Evolutionary conservation across 305 asterid genomes (phyloP).

Genomic region (Fraxinus albicans): DNA sequence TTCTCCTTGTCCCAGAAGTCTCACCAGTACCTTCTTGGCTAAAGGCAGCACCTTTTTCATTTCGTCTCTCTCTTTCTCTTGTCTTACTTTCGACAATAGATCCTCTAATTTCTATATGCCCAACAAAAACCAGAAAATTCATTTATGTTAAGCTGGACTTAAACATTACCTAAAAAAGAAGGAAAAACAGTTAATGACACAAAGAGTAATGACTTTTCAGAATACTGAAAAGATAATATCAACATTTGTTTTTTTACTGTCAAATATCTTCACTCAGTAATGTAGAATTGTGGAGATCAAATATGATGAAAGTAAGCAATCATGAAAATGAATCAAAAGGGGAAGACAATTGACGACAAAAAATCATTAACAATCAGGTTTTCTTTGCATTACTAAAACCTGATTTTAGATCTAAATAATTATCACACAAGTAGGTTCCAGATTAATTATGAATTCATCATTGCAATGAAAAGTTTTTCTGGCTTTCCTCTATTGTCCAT

Average conservation of each 20-base stretch:
- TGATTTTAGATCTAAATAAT: not conserved
- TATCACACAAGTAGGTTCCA: not conserved
- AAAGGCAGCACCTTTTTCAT: not conserved
- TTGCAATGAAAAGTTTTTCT: not conserved
- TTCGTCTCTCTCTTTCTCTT: not conserved
- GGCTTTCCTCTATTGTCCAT: not conserved
- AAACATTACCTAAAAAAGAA: not conserved
- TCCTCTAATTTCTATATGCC: not conserved
- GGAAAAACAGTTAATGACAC: not conserved
- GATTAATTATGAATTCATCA: not conserved
- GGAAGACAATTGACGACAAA: no score
- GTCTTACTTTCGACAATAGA: not conserved
- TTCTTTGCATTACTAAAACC: not conserved
- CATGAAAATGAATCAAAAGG: no score
- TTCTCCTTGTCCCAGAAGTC: conserved; percentile 20
- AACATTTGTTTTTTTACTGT: not conserved
- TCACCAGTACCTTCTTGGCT: not conserved
- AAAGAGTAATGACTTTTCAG: not conserved
- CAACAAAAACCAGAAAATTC: not conserved
- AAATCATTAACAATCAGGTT: not conserved
- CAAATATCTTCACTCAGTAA: not conserved
- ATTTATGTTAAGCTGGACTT: not conserved
- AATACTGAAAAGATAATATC: not conserved
- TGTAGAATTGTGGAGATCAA: not conserved
- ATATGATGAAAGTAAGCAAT: not conserved